A percentile compares a stretch with the other conserved stretches of the same genome.
Conservation (phyloP, 2,329 filamentous ascomycete species). For the Lasiodiplodia theobromae region DNA sequence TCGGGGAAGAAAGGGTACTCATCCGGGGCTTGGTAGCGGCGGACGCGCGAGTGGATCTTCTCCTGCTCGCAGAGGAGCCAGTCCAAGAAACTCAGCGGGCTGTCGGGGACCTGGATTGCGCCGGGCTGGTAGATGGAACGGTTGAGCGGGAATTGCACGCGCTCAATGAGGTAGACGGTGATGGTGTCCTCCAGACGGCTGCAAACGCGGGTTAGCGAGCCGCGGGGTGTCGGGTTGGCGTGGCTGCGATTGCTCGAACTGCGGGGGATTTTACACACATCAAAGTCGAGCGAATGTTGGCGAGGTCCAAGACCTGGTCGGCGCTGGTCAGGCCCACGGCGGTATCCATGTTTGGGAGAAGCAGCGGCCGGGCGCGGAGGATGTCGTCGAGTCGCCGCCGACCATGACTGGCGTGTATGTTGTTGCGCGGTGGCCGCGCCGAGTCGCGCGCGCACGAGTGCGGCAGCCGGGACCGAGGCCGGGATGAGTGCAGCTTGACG, state of each 20-base stretch:
- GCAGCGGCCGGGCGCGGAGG: neutral
- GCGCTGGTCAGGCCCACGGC: constrained; percentile 87
- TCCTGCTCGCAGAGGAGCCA: constrained; percentile 94
- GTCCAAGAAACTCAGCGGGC: constrained; percentile 81
- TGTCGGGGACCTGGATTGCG: constrained; percentile 78
- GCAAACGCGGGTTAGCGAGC: constrained; percentile 27
- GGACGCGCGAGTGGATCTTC: constrained; percentile 87
- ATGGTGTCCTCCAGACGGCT: constrained; percentile 98
- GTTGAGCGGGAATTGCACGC: constrained; percentile 96
- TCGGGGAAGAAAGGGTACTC: constrained; percentile 97
- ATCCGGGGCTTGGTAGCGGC: constrained; percentile 94
- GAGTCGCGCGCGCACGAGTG: constrained; percentile 24
- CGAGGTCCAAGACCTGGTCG: constrained; percentile 84
- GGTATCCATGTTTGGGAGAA: constrained; percentile 73
- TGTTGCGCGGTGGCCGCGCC: constrained; percentile 21
- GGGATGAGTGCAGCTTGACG: constrained; percentile 27
- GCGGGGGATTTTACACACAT: constrained; percentile 67
- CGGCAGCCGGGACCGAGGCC: constrained; percentile 22
- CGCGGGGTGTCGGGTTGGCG: constrained; percentile 24
- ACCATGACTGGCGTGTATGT: constrained; percentile 25
- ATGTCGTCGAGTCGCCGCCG: constrained; percentile 5
- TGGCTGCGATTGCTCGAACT: neutral
- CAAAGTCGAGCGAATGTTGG: constrained; percentile 90
- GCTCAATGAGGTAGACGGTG: constrained; percentile 94
- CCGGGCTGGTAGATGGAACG: constrained; percentile 82